Evolutionary conservation across 257 asterid genomes (phyloP), one percentile per base, ranked within the genome.

Genomic region (Parsonsia alboflavescens): DNA sequence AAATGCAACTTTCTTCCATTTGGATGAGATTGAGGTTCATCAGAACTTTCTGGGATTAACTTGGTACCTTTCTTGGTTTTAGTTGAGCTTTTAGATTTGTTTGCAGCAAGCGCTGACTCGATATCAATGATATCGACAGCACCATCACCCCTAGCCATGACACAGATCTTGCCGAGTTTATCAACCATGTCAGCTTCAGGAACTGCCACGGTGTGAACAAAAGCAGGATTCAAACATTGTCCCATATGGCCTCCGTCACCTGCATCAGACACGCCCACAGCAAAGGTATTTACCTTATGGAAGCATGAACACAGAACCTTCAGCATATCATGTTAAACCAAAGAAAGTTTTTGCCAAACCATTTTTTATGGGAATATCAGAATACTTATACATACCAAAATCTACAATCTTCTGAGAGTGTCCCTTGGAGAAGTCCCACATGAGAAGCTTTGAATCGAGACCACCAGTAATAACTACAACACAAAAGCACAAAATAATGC

Each of bases 341-440:
- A 70, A 54, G 17, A 26, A 53, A 54, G 24, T 1, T 53, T 45
- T 42, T 42, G 9, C 15, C 11, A 54, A 44, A 22, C 62, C 45
- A 6, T 52, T 22, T 21, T 28, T 0, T 4, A 28, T 12, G 56
- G 8, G 73, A 74, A 70, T 49, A 72, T 65, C 74, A 79, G 69
- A 78, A 69, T 70, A 80, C 50, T 46, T n/a, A 30, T 49, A 48
- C 74, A 72, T 85, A 95, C 99, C 97, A 58, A 95, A 90, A 88
- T 92, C 94, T 85, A 89, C 78, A 68, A 86, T 84, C 83, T 83
- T 86, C 82, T 66, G 85, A 8, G 93, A 85, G n/a, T 91, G 88
- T 71, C 98, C 99, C 78, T 77, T 95, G 76, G 98, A 92, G 85
- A 92, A 95, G 85, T 92, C 97, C 99, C 98, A 95, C 81, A 89